Evolutionary conservation across 805 yeast genomes (phyloP), one percentile per base, ranked within the genome.

Genomic region (Yamadazyma takamatsuzukensis): DNA sequence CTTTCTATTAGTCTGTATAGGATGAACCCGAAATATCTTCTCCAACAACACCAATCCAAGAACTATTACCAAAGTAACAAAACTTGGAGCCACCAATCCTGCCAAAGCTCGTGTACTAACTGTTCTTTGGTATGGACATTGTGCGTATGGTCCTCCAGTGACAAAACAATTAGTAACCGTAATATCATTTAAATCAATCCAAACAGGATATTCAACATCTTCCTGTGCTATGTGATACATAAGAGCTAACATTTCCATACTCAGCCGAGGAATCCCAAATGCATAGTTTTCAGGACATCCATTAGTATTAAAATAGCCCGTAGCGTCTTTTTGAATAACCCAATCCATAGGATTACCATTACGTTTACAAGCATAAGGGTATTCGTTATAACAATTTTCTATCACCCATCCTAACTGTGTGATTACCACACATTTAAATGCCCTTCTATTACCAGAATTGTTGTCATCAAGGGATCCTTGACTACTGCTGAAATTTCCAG

Each of bases 151-250:
- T 0, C 95, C 96, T 1, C 95, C 96, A 9, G 74, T 56, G 4
- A 88, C 88, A 89, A 93, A 90, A 50, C 97, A 89, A 34, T 77
- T 73, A 3, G 70, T 59, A 14, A 79, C 77, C 1, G 85, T 73
- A 15, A 90, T 68, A 12, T 89, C 85, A 51, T 90, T 89, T 41
- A 87, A 45, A 56, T 86, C 87, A 3, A 87, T 74, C 97, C 97
- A 89, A 0, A 77, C 61, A 0, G 74, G 73, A 10, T 44, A 55
- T 11, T 39, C 44, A 2, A 48, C 40, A 11, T 57, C 52, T 3
- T 45, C 21, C 29, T 34, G 10, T 37, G 44, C 46, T 18, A 70
- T 55, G 25, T 56, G 52, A 25, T 58, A 47, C 34, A 51, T 36
- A 5, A 59, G 41, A 14, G 62, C 45, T 15, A 51, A 40, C 45